Evolutionary conservation across 352 stramenopile genomes (phyloP).

Genomic region (Pseudoperonospora humuli): DNA sequence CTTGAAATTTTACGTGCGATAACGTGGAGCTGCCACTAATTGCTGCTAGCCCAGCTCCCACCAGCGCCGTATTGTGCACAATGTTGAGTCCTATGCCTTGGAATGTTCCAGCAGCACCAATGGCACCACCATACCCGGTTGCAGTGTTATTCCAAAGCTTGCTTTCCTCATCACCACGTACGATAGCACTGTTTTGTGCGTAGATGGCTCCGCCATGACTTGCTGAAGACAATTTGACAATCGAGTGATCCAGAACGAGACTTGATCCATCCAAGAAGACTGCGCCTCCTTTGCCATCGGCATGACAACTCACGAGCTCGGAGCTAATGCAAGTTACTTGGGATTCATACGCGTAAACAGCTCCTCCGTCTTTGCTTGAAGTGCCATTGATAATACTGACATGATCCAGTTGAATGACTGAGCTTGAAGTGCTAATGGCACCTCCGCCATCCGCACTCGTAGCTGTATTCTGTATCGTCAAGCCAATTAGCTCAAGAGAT

Average conservation of each 20-base stretch:
- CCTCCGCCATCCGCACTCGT: slow-evolving; percentile 11
- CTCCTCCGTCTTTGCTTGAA: slow-evolving; percentile 23
- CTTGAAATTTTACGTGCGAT: slow-evolving; percentile 5
- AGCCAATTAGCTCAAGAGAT: slow-evolving; percentile 12
- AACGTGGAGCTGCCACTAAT: slow-evolving; percentile 13
- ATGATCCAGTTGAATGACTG: slow-evolving; percentile 8
- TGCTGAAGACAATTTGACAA: slow-evolving; percentile 13
- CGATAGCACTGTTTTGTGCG: slow-evolving; percentile 6
- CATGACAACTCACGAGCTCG: slow-evolving; percentile 13
- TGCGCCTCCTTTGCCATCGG: slow-evolving; percentile 18
- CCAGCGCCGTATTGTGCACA: slow-evolving; percentile 19
- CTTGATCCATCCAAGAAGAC: slow-evolving; percentile 23
- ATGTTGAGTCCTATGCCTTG: slow-evolving; percentile 5
- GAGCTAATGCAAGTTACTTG: slow-evolving; percentile 18
- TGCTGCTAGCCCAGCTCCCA: slow-evolving; percentile 29
- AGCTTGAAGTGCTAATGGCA: slow-evolving; percentile 21
- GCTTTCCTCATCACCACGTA: slow-evolving; percentile 13
- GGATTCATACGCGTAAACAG: slow-evolving; percentile 21
- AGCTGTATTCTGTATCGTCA: slow-evolving; percentile 22
- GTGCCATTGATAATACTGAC: slow-evolving; percentile 7
- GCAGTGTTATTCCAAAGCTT: slow-evolving; percentile 24
- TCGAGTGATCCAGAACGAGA: slow-evolving; percentile 8
- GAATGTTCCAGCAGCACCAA: slow-evolving; percentile 10
- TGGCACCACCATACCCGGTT: slow-evolving; percentile 17
- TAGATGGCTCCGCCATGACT: slow-evolving; percentile 27